phyloP scores from a whole-genome alignment of 495 filamentous ascomycete species.

The Tuber brumale region DNA sequence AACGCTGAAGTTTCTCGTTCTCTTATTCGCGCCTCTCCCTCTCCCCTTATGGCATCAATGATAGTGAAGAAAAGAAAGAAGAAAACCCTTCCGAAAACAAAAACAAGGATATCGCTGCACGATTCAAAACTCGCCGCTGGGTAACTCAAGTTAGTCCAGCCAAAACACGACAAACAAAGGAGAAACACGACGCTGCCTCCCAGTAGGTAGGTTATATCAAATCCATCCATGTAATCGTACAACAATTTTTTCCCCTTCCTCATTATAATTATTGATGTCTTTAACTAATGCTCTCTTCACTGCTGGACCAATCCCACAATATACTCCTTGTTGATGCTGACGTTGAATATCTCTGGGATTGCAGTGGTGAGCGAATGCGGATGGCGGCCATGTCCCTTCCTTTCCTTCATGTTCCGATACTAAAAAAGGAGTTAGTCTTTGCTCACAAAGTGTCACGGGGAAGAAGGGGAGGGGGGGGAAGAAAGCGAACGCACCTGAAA shows the following conservation, averaged over 20 bases:
- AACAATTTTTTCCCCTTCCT: background rate
- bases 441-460: background rate
- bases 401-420: conserved; percentile 29
- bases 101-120: background rate
- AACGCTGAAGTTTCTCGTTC: background rate
- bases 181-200: conserved; percentile 14
- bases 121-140: background rate
- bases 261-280: background rate
- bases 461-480: no score
- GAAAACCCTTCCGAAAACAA: background rate
- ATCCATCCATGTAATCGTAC: conserved; percentile 24
- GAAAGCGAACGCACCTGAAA: conserved; percentile 56
- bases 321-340: conserved; percentile 8
- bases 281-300: conserved; percentile 13
- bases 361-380: conserved; percentile 5
- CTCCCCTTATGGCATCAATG: background rate
- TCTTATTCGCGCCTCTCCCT: background rate
- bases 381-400: conserved; percentile 3
- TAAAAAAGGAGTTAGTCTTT: conserved; percentile 5
- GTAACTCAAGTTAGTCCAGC: background rate
- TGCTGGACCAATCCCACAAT: conserved; percentile 13
- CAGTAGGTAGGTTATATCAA: conserved; percentile 7
- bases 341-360: conserved; percentile 18
- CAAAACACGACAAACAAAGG: background rate
- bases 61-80: background rate